phyloP scores from a whole-genome alignment of 805 yeast genomes.

The Ogataea angusta region DNA sequence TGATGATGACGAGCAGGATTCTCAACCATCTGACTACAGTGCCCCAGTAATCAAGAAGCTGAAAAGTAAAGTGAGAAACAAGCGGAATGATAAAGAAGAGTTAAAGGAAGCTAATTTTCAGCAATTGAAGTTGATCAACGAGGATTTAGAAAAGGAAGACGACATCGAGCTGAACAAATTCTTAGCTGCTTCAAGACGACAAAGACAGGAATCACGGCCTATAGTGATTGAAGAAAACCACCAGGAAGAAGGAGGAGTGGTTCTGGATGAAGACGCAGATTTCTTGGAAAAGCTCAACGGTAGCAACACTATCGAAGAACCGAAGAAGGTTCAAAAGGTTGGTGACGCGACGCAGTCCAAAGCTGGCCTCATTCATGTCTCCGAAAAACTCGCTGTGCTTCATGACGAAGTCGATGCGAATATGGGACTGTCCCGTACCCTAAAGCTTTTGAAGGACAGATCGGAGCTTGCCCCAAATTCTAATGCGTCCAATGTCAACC shows the following conservation, averaged over 20 bases:
- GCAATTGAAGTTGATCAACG: conserved; percentile 28
- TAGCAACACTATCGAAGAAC: not conserved
- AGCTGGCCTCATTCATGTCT: not conserved
- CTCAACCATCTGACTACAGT: conserved; percentile 1
- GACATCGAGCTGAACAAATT: conserved; percentile 24
- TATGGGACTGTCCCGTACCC: conserved; percentile 37
- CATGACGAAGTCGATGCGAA: conserved; percentile 13
- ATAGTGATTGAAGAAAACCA: not conserved
- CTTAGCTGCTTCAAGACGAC: conserved; percentile 30
- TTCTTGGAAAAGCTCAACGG: not conserved
- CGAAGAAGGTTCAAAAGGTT: not conserved
- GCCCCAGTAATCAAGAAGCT: conserved; percentile 19
- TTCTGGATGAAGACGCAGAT: conserved; percentile 23
- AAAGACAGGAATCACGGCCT: conserved; percentile 22
- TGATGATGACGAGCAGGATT: conserved; percentile 17
- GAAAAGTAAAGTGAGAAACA: conserved; percentile 12
- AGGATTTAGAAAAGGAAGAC: conserved; percentile 26
- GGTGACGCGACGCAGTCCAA: not conserved
- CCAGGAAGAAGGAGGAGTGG: conserved; percentile 36
- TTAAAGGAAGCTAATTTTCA: conserved; percentile 20
- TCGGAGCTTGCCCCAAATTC: conserved; percentile 10
- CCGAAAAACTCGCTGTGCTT: conserved; percentile 11
- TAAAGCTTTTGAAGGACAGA: conserved; percentile 29
- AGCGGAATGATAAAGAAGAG: conserved; percentile 19
- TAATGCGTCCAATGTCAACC: conserved; percentile 47